Conservation (phyloP, 345 rosid species). For the Citrus medica region DNA sequence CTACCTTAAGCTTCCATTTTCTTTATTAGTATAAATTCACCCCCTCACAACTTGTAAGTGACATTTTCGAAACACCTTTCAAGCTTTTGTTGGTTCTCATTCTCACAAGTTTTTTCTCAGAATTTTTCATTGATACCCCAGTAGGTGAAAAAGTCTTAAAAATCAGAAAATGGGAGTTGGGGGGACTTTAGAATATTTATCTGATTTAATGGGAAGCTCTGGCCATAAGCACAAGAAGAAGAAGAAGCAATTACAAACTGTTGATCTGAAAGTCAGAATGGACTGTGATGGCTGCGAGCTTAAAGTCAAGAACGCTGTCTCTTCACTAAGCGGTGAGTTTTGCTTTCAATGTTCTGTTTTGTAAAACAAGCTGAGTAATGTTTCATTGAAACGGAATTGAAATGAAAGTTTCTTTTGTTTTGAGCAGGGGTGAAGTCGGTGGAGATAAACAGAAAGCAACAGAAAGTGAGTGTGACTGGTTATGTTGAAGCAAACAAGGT, state of each 20-base stretch:
- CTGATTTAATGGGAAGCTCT: conserved; percentile 62
- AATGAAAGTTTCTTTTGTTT: neutral
- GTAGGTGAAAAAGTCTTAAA: neutral
- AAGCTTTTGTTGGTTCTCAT: neutral
- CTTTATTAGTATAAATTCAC: conserved; percentile 12
- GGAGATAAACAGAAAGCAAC: conserved; percentile 86
- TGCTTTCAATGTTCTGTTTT: neutral
- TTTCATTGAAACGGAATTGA: neutral
- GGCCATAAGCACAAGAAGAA: conserved; percentile 54
- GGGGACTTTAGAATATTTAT: conserved; percentile 77
- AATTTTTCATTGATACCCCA: neutral
- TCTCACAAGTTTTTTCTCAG: neutral
- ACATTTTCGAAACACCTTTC: neutral
- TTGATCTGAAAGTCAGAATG: conserved; percentile 93
- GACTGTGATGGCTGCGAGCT: conserved; percentile 99
- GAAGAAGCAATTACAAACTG: conserved; percentile 73
- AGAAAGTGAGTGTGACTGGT: conserved; percentile 85
- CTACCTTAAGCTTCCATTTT: neutral
- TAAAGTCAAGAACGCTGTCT: conserved; percentile 80
- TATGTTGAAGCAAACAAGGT: conserved; percentile 77
- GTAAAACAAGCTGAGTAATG: neutral
- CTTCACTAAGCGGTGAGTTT: conserved; percentile 70
- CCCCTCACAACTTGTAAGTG: neutral
- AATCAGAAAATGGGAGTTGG: conserved; percentile 70
- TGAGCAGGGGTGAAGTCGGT: conserved; percentile 75